Evolutionary conservation across 805 yeast genomes (phyloP).

Genomic region (Hemisphaericaspora nanyangensis): DNA sequence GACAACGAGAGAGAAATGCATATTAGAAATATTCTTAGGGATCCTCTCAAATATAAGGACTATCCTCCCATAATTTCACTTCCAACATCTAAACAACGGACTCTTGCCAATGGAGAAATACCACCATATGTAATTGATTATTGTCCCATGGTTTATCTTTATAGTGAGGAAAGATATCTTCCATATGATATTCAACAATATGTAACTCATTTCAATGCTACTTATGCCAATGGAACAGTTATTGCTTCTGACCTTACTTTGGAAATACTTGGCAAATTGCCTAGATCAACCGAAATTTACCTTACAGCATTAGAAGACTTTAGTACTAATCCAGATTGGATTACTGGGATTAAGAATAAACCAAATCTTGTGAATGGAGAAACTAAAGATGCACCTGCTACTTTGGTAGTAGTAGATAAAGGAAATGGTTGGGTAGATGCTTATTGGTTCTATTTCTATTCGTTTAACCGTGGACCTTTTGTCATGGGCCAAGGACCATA

Average conservation of each 20-base stretch:
- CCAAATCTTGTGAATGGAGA: constrained; percentile 74
- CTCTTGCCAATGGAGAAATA: constrained; percentile 49
- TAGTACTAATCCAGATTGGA: constrained; percentile 71
- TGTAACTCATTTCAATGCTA: constrained; percentile 62
- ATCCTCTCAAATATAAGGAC: constrained; percentile 12
- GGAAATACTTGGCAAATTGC: constrained; percentile 27
- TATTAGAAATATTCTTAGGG: constrained; percentile 6
- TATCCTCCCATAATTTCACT: constrained; percentile 36
- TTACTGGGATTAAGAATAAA: constrained; percentile 64
- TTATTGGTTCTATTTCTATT: constrained; percentile 93
- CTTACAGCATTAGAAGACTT: constrained; percentile 71
- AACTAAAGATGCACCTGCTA: constrained; percentile 74
- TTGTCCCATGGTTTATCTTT: constrained; percentile 78
- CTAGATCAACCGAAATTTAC: constrained; percentile 37
- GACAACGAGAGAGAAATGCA: constrained; percentile 7
- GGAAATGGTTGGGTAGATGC: constrained; percentile 96
- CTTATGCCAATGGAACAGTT: constrained; percentile 46
- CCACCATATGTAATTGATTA: constrained; percentile 61
- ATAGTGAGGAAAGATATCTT: constrained; percentile 81
- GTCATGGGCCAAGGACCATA: constrained; percentile 98
- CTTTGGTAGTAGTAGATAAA: constrained; percentile 80
- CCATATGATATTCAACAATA: constrained; percentile 78
- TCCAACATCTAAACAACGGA: constrained; percentile 31
- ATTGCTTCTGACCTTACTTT: constrained; percentile 27
- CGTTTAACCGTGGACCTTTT: constrained; percentile 92